Conservation (phyloP, 495 filamentous ascomycete genomes). For the Emericellopsis terricola region DNA sequence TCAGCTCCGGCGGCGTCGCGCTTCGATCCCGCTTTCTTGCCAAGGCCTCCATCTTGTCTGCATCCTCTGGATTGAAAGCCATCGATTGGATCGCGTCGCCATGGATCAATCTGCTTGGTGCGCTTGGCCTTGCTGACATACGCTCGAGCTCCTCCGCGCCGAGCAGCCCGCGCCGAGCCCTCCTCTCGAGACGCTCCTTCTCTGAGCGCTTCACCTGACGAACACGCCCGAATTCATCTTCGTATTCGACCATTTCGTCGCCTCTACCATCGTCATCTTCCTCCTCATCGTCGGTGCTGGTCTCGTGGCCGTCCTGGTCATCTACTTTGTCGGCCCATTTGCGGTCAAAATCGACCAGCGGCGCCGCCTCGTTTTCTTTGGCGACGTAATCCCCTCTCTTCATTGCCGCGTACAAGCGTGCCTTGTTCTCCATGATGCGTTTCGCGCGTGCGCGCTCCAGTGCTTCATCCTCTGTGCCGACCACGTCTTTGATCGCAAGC, state of each 20-base stretch:
- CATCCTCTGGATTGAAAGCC: slow-evolving; percentile 59
- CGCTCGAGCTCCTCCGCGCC: slow-evolving; percentile 26
- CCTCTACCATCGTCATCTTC: slow-evolving; percentile 17
- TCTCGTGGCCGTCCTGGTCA: slow-evolving; percentile 12
- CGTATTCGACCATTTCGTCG: slow-evolving; percentile 54
- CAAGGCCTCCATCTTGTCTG: slow-evolving; percentile 46
- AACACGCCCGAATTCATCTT: slow-evolving; percentile 77
- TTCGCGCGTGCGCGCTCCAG: slow-evolving; percentile 38
- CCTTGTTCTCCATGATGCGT: slow-evolving; percentile 74
- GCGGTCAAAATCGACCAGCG: slow-evolving; percentile 75
- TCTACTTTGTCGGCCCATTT: slow-evolving; percentile 67
- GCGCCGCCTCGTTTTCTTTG: slow-evolving; percentile 35
- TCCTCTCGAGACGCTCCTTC: slow-evolving; percentile 35
- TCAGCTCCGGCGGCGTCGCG: slow-evolving; percentile 54
- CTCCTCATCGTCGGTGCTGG: slow-evolving; percentile 17
- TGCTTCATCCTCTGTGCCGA: slow-evolving; percentile 25
- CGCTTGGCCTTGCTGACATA: slow-evolving; percentile 34
- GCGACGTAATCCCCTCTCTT: slow-evolving; percentile 50
- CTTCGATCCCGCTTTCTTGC: slow-evolving; percentile 57
- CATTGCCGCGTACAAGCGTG: slow-evolving; percentile 64
- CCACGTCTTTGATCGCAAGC: slow-evolving; percentile 21
- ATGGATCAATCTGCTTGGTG: slow-evolving; percentile 56
- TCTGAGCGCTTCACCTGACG: slow-evolving; percentile 47
- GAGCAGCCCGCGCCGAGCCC: slow-evolving; percentile 17
- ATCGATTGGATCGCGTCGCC: slow-evolving; percentile 65